Evolutionary conservation across 2,329 filamentous ascomycete genomes (phyloP), one percentile per base, ranked within the genome.

Genomic region (Cercospora janseana): DNA sequence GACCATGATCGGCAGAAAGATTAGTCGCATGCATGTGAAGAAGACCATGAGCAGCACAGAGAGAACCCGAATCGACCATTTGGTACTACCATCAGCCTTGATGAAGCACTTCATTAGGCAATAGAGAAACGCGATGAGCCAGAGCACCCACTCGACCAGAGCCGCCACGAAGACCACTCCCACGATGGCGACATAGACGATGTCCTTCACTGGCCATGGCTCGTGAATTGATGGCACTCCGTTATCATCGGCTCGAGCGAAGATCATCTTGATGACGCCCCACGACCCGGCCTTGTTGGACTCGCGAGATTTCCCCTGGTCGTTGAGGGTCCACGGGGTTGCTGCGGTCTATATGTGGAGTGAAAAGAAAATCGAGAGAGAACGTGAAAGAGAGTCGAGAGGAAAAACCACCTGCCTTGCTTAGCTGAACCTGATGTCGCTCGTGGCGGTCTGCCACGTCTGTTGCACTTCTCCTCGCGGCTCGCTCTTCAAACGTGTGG

Each of bases 1-100:
- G 16, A 96, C 71, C 90, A 97, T 95, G 58, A 96, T 87, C 0
- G 92, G 92, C 21, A 97, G 76, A 70, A 95, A 97, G 28, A 95
- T 86, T 47, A 78, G 92, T 87, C 91, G 82, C 49, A 95, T 73
- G 15, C 79, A 63, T n/a, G 82, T 78, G 69, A 97, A 96, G 7
- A 86, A 65, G 46, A 86, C 64, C 38, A 84, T 85, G 61, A 95
- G 84, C 15, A 91, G 61, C 6, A 91, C 71, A n/a, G 89, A 85
- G 41, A 97, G 75, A 4, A 91, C 69, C 52, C 82, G 82, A 54
- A 94, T 87, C 34, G 86, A 89, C 82, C 87, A 90, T 66, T 89
- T 86, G 4, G 44, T 40, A 24, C 60, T 43, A 3, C 58, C 57
- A 10, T 59, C 55, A 15, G 92, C 90, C 69, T 97, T 97, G 57